Percentiles rank a stretch among this genome's conserved stretches.
Conservation (phyloP, 371 early-diverging fungal genomes). For the Ecytonucleospora hepatopenaei region DNA sequence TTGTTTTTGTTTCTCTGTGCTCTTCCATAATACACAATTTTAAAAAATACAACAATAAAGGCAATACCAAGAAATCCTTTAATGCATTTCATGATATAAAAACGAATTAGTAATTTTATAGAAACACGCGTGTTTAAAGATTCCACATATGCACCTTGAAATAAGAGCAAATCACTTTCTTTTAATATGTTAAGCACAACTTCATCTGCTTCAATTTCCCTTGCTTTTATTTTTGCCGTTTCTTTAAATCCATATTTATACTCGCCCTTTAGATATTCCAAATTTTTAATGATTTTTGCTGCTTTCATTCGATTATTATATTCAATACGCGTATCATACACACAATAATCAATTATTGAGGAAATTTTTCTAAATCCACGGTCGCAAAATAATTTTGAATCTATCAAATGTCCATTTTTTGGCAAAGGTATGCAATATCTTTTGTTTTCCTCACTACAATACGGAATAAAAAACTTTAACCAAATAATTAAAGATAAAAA, state of each 20-base stretch:
- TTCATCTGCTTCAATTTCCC: slow-evolving; percentile 11
- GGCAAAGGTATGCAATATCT: slow-evolving; percentile 29
- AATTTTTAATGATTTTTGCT: slow-evolving; percentile 8
- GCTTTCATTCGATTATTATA: slow-evolving; percentile 1
- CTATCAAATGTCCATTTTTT: slow-evolving; percentile 15
- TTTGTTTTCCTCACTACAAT: slow-evolving; percentile 5
- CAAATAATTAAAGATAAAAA: slow-evolving; percentile 1
- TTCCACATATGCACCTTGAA: slow-evolving; percentile 8
- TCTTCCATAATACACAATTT: slow-evolving; percentile 7
- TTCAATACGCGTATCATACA: slow-evolving; percentile 13
- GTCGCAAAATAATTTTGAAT: slow-evolving; percentile 24
- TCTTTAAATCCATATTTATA: slow-evolving; percentile 19
- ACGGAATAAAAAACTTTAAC: slow-evolving; percentile 32
- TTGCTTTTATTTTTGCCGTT: slow-evolving; percentile 1
- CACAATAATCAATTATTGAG: slow-evolving; percentile 31
- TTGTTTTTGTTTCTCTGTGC: background rate
- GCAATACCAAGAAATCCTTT: slow-evolving; percentile 7
- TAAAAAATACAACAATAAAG: slow-evolving; percentile 3
- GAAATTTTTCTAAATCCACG: slow-evolving; percentile 25
- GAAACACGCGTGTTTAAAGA: slow-evolving; percentile 12
- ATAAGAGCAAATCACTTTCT: background rate
- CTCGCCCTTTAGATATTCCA: slow-evolving; percentile 30
- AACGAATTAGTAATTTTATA: slow-evolving; percentile 16
- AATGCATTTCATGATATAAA: slow-evolving; percentile 12
- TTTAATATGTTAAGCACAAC: slow-evolving; percentile 5